Evolutionary conservation across 2,329 filamentous ascomycete species (phyloP).

Genomic region (Sporothrix curviconia): DNA sequence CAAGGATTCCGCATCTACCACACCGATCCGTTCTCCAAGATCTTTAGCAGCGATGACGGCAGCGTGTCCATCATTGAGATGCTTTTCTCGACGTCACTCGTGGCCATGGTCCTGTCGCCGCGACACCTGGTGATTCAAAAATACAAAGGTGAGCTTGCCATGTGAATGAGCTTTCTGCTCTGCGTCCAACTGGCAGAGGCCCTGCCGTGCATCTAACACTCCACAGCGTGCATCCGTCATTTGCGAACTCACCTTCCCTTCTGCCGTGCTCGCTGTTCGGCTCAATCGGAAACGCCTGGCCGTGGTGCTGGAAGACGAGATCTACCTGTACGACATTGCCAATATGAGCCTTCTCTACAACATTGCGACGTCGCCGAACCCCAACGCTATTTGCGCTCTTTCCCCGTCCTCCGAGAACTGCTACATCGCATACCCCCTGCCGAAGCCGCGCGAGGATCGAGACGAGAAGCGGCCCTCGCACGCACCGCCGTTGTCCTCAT

Average conservation of each 20-base stretch:
- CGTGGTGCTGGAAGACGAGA: constrained; percentile 89
- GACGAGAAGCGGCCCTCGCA: constrained; percentile 63
- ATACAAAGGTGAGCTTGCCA: constrained; percentile 97
- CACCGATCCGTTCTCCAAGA: constrained; percentile 91
- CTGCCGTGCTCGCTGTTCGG: constrained; percentile 88
- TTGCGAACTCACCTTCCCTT: constrained; percentile 96
- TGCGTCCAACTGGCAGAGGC: neutral
- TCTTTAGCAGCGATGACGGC: constrained; percentile 88
- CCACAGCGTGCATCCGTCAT: constrained; percentile 69
- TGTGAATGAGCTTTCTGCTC: no score
- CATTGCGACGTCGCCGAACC: constrained; percentile 90
- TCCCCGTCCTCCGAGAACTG: constrained; percentile 94
- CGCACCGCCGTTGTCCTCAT: constrained; percentile 72
- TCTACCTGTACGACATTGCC: constrained; percentile 97
- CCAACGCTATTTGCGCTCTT: constrained; percentile 81
- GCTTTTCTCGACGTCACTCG: constrained; percentile 95
- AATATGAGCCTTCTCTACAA: constrained; percentile 95
- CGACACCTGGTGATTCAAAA: constrained; percentile 90
- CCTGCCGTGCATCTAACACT: neutral
- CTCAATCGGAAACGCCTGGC: constrained; percentile 91
- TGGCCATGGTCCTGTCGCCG: constrained; percentile 87
- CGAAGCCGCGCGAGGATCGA: constrained; percentile 59
- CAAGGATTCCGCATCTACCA: constrained; percentile 93
- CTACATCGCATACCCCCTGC: constrained; percentile 89
- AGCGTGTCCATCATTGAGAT: constrained; percentile 97